These are phyloP conservation scores for Plasmopara viticola DNA, from an alignment of 352 stramenopile genomes.

Conservation along the genomic window DNA sequence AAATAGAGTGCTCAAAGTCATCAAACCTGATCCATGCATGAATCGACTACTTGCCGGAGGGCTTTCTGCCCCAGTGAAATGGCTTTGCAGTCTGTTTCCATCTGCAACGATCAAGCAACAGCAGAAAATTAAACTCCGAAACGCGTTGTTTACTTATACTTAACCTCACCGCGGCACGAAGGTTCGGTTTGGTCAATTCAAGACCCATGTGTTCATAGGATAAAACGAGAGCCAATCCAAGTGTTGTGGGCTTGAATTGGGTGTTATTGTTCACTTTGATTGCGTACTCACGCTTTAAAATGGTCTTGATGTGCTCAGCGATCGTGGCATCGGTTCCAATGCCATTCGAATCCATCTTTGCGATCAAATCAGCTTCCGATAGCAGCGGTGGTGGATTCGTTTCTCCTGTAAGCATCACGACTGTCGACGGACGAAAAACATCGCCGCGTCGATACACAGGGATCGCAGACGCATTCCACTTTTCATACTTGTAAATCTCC, in stretches of 20 bases:
- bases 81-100: constrained; percentile 90
- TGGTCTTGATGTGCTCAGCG: constrained; percentile 98
- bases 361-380: constrained; percentile 90
- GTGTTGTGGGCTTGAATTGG: constrained; percentile 91
- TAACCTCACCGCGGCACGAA: constrained; percentile 79
- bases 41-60: constrained; percentile 59
- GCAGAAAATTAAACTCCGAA: constrained; percentile 5
- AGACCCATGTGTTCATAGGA: constrained; percentile 93
- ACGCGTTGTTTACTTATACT: not conserved
- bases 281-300: constrained; percentile 96
- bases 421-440: constrained; percentile 57
- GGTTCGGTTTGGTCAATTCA: constrained; percentile 93
- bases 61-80: constrained; percentile 80
- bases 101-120: constrained; percentile 34
- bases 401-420: constrained; percentile 63
- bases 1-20: not conserved
- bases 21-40: constrained; percentile 85
- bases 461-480: constrained; percentile 84
- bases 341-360: constrained; percentile 92
- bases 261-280: constrained; percentile 91
- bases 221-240: constrained; percentile 86
- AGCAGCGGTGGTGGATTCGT: constrained; percentile 86
- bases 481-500: constrained; percentile 94
- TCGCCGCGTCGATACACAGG: constrained; percentile 79
- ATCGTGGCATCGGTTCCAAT: constrained; percentile 95